A percentile compares a stretch with the other conserved stretches of the same genome.
These are phyloP conservation scores for Fomitopsis schrenkii DNA, from an alignment of 1,284 basidiomycete species.

Conservation along the genomic window DNA sequence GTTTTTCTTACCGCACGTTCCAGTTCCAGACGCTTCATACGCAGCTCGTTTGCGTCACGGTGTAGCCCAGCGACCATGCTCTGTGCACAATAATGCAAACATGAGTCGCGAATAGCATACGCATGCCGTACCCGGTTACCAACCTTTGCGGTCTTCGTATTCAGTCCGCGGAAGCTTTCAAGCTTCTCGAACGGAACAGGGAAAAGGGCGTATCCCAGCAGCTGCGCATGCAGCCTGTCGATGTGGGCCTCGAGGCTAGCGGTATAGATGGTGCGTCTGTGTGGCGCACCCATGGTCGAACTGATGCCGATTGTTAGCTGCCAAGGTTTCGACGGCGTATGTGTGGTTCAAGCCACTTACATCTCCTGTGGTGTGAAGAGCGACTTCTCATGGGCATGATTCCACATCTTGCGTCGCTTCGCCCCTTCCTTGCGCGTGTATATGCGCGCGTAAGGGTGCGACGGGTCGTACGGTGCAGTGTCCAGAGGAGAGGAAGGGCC, in stretches of 20 bases:
- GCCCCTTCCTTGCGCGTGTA: conserved; percentile 57
- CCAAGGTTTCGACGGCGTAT: neutral
- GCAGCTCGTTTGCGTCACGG: conserved; percentile 52
- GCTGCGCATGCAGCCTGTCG: conserved; percentile 26
- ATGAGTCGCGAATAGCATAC: neutral
- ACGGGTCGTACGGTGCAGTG: conserved; percentile 31
- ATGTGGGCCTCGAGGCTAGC: conserved; percentile 30
- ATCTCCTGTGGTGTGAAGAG: conserved; percentile 65
- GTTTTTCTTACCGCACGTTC: conserved; percentile 50
- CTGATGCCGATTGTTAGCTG: conserved; percentile 28
- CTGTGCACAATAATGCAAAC: conserved; percentile 27
- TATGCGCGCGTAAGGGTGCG: conserved; percentile 63
- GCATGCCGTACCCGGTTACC: neutral
- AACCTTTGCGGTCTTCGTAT: conserved; percentile 72
- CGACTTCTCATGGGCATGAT: conserved; percentile 66
- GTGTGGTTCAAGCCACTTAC: conserved; percentile 31
- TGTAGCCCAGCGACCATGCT: conserved; percentile 71
- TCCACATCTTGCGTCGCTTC: conserved; percentile 70
- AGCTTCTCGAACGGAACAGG: conserved; percentile 23
- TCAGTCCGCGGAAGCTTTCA: conserved; percentile 30
- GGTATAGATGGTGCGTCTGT: conserved; percentile 32
- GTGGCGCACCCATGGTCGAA: conserved; percentile 60
- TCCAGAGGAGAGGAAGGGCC: neutral
- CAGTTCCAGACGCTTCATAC: conserved; percentile 60
- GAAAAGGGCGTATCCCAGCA: conserved; percentile 17